Evolutionary conservation across 768 basidiomycete genomes (phyloP), one percentile per base, ranked within the genome.

Genomic region (Tephrocybe sp.): DNA sequence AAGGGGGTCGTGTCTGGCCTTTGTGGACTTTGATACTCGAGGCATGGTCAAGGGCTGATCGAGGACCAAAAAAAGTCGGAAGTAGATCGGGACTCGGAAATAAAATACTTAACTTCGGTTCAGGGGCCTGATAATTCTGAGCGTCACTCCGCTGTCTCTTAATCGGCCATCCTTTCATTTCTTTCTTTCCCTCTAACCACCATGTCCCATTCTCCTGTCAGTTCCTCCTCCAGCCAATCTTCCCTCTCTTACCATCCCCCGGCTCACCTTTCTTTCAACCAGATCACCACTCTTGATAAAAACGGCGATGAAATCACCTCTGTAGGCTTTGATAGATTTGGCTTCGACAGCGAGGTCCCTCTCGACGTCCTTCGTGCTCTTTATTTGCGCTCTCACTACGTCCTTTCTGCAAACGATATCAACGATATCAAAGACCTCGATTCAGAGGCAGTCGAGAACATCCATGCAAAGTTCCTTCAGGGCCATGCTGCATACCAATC

Each of bases 271-370:
- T 50, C 61, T 55, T 44, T 35, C 47, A 27, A 50, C 21, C 60
- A 89, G 86, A 80, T 80, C 47, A 76, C 68, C 47, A 82, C 81
- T 27, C 67, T 88, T 52, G 91, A 89, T 67, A 88, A 87, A 71
- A 77, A 82, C 51, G 91, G 89, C 41, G 55, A 77, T 8, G 85
- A 85, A 62, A 92, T 94, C 60, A 80, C 74, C 47, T 74, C 82
- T 18, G 94, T 98, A 36, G 95, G 95, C 38, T 83, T 86, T 63
- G 69, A 87, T 54, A 82, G 86, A 48, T 97, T 97, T 58, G 93
- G 92, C 7, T 95, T 98, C 68, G 87, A 97, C 70, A 86, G 87
- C 59, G 82, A 87, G 60, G 89, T 94, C 54, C 65, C 86, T 51
- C 69, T 94, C 59, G 87, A 92, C 55, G 73, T 80, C 57, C 82